Evolutionary conservation across 2,329 filamentous ascomycete genomes (phyloP).

Genomic region (Bipolaris bicolor): DNA sequence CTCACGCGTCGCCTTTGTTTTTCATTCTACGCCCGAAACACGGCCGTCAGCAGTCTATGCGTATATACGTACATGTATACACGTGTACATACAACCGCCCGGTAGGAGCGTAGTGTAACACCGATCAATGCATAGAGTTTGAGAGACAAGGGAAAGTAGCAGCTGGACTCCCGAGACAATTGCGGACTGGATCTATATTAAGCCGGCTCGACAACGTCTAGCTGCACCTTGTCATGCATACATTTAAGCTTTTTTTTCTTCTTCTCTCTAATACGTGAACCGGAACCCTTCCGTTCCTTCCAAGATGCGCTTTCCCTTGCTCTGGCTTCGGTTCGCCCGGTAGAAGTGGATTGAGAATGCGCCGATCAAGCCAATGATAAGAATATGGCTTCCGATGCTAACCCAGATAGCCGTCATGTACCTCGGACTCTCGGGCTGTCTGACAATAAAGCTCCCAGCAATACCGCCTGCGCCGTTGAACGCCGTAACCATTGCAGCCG

Average conservation of each 20-base stretch:
- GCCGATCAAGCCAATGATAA: constrained; percentile 62
- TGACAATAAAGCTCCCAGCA: constrained; percentile 70
- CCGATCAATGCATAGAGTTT: neutral
- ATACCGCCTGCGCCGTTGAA: constrained; percentile 69
- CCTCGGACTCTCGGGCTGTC: constrained; percentile 64
- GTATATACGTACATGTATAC: neutral
- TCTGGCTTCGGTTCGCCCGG: constrained; percentile 57
- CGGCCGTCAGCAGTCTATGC: neutral
- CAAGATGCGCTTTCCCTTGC: constrained; percentile 55
- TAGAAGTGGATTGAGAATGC: constrained; percentile 62
- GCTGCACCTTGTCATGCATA: neutral
- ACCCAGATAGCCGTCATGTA: constrained; percentile 72
- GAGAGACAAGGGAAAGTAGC: neutral
- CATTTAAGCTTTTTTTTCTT: constrained; percentile 4
- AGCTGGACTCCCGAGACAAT: neutral
- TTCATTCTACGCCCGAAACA: neutral
- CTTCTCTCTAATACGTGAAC: constrained; percentile 49
- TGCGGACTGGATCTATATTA: neutral
- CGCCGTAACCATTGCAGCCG: constrained; percentile 65
- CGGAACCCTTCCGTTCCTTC: constrained; percentile 58
- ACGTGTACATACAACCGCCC: neutral
- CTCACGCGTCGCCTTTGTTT: neutral
- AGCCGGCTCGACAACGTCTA: neutral
- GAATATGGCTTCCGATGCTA: constrained; percentile 65
- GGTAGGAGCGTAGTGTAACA: neutral